Evolutionary conservation across 805 yeast genomes (phyloP), one percentile per base, ranked within the genome.

Genomic region (Saturnispora galanensis): DNA sequence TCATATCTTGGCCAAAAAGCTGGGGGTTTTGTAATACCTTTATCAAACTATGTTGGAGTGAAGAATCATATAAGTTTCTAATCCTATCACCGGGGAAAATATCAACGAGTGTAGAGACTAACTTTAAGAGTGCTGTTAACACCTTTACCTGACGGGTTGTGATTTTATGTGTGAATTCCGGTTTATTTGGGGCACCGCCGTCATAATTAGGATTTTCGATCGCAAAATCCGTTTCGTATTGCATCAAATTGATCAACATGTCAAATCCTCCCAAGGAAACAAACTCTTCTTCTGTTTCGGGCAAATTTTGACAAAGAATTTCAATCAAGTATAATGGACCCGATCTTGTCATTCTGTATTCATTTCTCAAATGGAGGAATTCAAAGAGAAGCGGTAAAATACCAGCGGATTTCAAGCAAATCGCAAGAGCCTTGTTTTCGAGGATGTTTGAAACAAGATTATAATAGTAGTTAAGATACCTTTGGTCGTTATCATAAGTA

Each of bases 31-130:
- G 54, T 13, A 89, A 53, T 2, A 89, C 73, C 45, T 66, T 69
- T 49, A 77, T 80, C 50, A 87, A 63, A 28, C 83, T 71, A 28
- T 63, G 56, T 13, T 89, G 62, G n/a, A 90, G 64, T 0, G 88
- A 79, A 0, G 96, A 84, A 55, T 90, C 97, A 55, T 86, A 84
- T 34, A 90, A 62, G 50, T 86, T 86, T 59, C 96, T 75, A 55
- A 87, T 74, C 47, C 93, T 70, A 57, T 88, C 96, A 35, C 94
- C 93, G 4, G 82, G 74, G 42, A 85, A 87, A n/a, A 79, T 71
- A 45, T 76, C 76, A 35, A 89, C 69, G 38, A 88, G 61, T 50
- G 78, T 73, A 17, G 76, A 62, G 0, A 81, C 78, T 21, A 88
- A 70, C 49, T 78, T 83, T 52, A 87, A 62, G 41, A 84, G 58